A percentile compares a stretch with the other conserved stretches of the same genome.
These are phyloP conservation scores for Cucurbita pepo DNA, from an alignment of 306 rosid genomes.

Conservation along the genomic window DNA sequence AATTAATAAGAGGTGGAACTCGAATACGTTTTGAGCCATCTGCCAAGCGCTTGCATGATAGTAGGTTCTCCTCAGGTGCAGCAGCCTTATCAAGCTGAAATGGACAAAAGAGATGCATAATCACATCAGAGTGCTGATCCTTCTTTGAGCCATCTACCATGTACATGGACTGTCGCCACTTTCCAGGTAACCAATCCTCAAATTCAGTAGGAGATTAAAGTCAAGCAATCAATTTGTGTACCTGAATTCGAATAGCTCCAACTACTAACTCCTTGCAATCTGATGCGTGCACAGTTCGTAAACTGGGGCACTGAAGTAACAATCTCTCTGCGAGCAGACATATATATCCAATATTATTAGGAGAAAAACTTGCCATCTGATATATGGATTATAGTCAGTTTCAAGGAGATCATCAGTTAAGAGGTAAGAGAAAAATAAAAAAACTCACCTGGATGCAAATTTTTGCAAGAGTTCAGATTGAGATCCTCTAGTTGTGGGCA, in stretches of 20 bases:
- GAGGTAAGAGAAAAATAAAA: slow-evolving; percentile 6
- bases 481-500: slow-evolving; percentile 76
- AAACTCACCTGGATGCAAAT: slow-evolving; percentile 69
- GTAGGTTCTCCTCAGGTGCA: slow-evolving; percentile 27
- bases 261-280: slow-evolving; percentile 47
- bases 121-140: not conserved
- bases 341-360: not conserved
- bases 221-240: slow-evolving; percentile 9
- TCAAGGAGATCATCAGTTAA: slow-evolving; percentile 3
- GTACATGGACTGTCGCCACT: not conserved
- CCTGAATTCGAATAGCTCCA: slow-evolving; percentile 66
- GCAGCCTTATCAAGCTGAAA: slow-evolving; percentile 37
- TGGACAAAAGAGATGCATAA: not conserved
- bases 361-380: not conserved
- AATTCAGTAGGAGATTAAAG: not conserved
- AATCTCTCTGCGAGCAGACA: slow-evolving; percentile 48
- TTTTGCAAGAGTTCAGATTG: slow-evolving; percentile 73
- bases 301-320: slow-evolving; percentile 61
- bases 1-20: slow-evolving; percentile 42
- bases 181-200: not conserved
- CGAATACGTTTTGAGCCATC: slow-evolving; percentile 86
- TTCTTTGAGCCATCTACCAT: not conserved
- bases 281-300: slow-evolving; percentile 71
- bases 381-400: not conserved
- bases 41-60: slow-evolving; percentile 68